Base-by-base conservation (phyloP, 495 filamentous ascomycete genomes). In the Physcia stellaris region DNA sequence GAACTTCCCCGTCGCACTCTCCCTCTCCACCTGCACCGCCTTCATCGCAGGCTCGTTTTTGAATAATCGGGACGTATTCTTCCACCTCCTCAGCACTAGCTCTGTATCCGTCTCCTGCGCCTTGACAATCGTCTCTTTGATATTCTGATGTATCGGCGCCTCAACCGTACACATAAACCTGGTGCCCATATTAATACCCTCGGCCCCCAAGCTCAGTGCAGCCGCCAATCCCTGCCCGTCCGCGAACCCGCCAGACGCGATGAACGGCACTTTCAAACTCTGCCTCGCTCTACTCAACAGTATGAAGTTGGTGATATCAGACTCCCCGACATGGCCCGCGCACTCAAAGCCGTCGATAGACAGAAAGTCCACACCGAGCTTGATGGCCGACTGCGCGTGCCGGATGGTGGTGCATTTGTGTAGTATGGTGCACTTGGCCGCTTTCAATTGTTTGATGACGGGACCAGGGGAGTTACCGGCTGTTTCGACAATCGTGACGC, bases 321-420 rank as follows among this genome's bases (percentile, higher is more conserved):
- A 71, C 67, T 98, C 90, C 46, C 90, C 90, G 35, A 98, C 87
- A 56, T 88, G 92, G 38, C 90, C 90, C 17, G 86, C 90, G 59
- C 90, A 98, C 60, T 98, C 90, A 49, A 98, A 96, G 16, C 90
- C 90, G 51, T 98, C 90, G 49, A 98, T 96, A 22, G 77, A 84
- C 24, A 98, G 63, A 60, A 98, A 98, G 58, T 98, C 90, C 0
- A 94, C 90, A 37, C 90, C 90, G 24, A 96, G 77, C 61, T 93
- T 94, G 43, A 94, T 73, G 30, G 90, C 90, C 28, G 78, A 81
- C 58, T 86, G 78, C 24, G 90, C 90, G 52, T 98, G 90, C 16
- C 88, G 66, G 58, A 98, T 87, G 1, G 88, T 94, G 16, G 90
- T 98, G 66, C 90, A 98, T 63, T 98, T 98, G 68, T 98, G 90